Percentiles rank a stretch among this genome's conserved stretches.
These are phyloP conservation scores for Clarireedia paspali DNA, from an alignment of 2,329 filamentous ascomycete species.

Conservation along the genomic window DNA sequence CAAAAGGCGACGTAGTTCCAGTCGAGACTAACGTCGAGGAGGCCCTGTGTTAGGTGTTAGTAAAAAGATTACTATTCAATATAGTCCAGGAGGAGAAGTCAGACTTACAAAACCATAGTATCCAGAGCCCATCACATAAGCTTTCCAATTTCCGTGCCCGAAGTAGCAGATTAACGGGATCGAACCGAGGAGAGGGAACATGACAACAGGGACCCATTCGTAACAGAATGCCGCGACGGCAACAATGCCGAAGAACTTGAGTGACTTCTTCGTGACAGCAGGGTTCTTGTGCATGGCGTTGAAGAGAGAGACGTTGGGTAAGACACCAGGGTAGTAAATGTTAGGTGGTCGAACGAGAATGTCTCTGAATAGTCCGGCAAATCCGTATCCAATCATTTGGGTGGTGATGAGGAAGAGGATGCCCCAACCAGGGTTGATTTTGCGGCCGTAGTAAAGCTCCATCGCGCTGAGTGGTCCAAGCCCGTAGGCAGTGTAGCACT, in stretches of 20 bases:
- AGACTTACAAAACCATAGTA: conserved; percentile 23
- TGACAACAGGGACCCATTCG: conserved; percentile 8
- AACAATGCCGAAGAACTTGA: conserved; percentile 27
- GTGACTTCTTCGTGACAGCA: conserved; percentile 31
- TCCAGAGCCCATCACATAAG: conserved; percentile 40
- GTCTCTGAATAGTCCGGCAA: conserved; percentile 50
- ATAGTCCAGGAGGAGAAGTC: not conserved
- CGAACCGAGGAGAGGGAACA: conserved; percentile 40
- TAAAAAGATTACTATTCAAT: not conserved
- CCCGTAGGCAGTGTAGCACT: conserved; percentile 27
- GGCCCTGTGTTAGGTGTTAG: conserved; percentile 12
- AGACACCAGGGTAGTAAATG: conserved; percentile 56
- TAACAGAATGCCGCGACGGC: conserved; percentile 15
- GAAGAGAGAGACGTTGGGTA: conserved; percentile 38
- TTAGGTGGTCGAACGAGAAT: conserved; percentile 52
- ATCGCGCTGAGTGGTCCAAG: conserved; percentile 63
- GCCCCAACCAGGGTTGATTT: conserved; percentile 32
- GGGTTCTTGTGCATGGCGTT: conserved; percentile 35
- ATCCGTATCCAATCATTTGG: conserved; percentile 55
- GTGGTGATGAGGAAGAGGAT: conserved; percentile 52
- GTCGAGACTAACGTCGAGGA: conserved; percentile 34
- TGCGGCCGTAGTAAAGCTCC: conserved; percentile 41
- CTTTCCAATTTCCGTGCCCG: conserved; percentile 39
- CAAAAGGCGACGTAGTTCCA: conserved; percentile 35
- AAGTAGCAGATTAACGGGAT: conserved; percentile 38